Percentiles rank a stretch among this genome's conserved stretches.
Conservation (phyloP, 805 yeast genomes). For the Candida boidinii region DNA sequence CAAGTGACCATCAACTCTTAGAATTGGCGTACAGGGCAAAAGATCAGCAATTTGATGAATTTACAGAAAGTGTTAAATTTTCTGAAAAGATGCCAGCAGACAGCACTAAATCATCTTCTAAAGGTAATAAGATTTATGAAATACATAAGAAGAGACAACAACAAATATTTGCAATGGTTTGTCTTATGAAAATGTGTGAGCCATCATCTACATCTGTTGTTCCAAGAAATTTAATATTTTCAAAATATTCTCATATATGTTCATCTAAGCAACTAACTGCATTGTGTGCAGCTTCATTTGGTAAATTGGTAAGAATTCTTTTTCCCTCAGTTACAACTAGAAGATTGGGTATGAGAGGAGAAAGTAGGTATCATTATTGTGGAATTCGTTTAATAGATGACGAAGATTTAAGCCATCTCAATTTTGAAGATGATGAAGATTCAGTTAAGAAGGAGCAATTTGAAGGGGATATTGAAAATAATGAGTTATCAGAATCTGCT, state of each 20-base stretch:
- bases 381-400: constrained; percentile 43
- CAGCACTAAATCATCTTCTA: too few species aligned
- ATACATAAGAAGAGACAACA: constrained; percentile 20
- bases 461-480: too few species aligned
- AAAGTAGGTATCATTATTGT: constrained; percentile 71
- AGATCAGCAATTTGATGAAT: too few species aligned
- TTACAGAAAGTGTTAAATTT: too few species aligned
- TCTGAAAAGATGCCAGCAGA: too few species aligned
- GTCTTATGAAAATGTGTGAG: constrained; percentile 60
- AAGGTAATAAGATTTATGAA: too few species aligned
- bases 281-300: constrained; percentile 61
- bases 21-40: too few species aligned
- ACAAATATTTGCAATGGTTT: constrained; percentile 68
- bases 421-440: too few species aligned
- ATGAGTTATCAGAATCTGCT: too few species aligned
- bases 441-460: too few species aligned
- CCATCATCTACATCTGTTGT: constrained; percentile 36
- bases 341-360: constrained; percentile 68
- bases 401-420: constrained; percentile 44
- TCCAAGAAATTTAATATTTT: constrained; percentile 53
- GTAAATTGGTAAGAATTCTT: constrained; percentile 50
- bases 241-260: constrained; percentile 47
- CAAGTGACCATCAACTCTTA: too few species aligned
- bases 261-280: constrained; percentile 43
- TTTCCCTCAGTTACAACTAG: constrained; percentile 60